Percentiles rank a stretch among this genome's conserved stretches.
Evolutionary conservation across 768 basidiomycete genomes (phyloP).

Genomic region (Filobasidium floriforme): DNA sequence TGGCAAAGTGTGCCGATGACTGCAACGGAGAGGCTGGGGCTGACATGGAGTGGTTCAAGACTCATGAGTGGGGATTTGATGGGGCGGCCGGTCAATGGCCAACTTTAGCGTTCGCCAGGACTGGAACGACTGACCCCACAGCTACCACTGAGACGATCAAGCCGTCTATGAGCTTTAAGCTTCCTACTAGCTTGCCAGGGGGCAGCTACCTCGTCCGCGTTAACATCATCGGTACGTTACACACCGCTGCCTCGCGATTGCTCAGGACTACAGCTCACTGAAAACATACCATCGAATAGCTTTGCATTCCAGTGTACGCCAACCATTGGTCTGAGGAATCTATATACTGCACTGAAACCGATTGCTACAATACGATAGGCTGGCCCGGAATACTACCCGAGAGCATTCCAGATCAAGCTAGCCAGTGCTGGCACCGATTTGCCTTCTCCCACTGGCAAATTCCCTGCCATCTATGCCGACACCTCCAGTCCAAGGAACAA

Average conservation of each 20-base stretch:
- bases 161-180: not conserved
- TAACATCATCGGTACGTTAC: not conserved
- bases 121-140: too few species aligned
- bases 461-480: not conserved
- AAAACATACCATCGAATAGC: not conserved
- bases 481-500: not conserved
- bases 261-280: not conserved
- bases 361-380: too few species aligned
- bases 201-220: not conserved
- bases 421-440: not conserved
- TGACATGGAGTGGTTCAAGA: slow-evolving; percentile 6
- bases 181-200: not conserved
- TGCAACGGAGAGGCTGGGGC: not conserved
- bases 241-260: not conserved
- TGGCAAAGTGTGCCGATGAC: not conserved
- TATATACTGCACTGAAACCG: too few species aligned
- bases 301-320: too few species aligned
- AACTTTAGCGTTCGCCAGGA: too few species aligned
- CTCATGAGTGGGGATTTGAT: slow-evolving; percentile 1
- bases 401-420: not conserved
- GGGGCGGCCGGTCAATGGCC: not conserved
- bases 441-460: not conserved
- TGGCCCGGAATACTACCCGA: not conserved
- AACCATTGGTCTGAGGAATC: too few species aligned
- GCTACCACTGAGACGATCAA: too few species aligned